Percentiles rank a stretch among this genome's conserved stretches.
phyloP scores from a whole-genome alignment of 805 yeast species.

The Spathaspora sp. region DNA sequence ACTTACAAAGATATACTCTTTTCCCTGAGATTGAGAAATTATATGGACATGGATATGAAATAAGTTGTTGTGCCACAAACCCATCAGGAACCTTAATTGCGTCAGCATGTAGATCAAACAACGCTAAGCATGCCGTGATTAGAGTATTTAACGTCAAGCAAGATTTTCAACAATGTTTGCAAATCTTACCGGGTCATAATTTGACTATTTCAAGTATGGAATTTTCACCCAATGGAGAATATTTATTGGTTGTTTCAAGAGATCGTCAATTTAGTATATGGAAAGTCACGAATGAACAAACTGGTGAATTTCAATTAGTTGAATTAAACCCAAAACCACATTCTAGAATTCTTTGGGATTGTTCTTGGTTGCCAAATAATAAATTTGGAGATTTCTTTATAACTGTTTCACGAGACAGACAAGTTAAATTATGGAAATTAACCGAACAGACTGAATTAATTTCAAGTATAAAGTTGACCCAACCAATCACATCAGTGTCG shows the following conservation, averaged over 20 bases:
- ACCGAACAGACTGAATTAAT: slow-evolving; percentile 33
- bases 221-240: slow-evolving; percentile 66
- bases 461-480: slow-evolving; percentile 41
- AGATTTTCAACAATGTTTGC: slow-evolving; percentile 48
- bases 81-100: slow-evolving; percentile 66
- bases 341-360: slow-evolving; percentile 91
- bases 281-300: slow-evolving; percentile 33
- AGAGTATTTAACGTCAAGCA: slow-evolving; percentile 63
- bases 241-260: slow-evolving; percentile 75
- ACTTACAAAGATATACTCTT: slow-evolving; percentile 82
- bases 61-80: slow-evolving; percentile 71
- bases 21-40: slow-evolving; percentile 95
- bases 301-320: slow-evolving; percentile 33
- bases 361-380: slow-evolving; percentile 70
- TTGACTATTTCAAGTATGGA: slow-evolving; percentile 81
- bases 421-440: slow-evolving; percentile 68
- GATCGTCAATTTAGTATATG: slow-evolving; percentile 85
- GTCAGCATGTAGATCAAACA: slow-evolving; percentile 88
- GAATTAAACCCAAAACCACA: slow-evolving; percentile 72
- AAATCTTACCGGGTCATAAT: slow-evolving; percentile 61
- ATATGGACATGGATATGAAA: slow-evolving; percentile 97
- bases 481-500: slow-evolving; percentile 69
- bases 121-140: slow-evolving; percentile 78
- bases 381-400: slow-evolving; percentile 45
- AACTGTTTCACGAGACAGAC: slow-evolving; percentile 85